Conservation (phyloP, 148 eudicot genomes). For the Chenopodium quinoa region DNA sequence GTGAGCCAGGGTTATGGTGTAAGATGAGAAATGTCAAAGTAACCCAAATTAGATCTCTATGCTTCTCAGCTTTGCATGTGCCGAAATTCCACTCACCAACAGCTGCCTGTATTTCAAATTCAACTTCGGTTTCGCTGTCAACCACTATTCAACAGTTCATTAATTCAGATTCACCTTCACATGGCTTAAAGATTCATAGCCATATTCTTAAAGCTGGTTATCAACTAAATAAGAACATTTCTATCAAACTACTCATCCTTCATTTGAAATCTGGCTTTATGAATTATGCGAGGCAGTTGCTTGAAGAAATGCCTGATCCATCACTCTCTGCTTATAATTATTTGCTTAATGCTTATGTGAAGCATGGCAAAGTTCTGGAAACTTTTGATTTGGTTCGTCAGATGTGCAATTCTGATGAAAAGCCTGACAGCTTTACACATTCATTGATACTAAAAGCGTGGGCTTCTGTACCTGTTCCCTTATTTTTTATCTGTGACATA, state of each 20-base stretch:
- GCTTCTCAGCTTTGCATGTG: constrained; percentile 27
- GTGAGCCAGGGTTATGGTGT: constrained; percentile 3
- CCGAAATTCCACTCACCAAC: constrained; percentile 16
- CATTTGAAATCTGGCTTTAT: constrained; percentile 54
- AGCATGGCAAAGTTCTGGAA: constrained; percentile 37
- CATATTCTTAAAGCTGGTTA: constrained; percentile 70
- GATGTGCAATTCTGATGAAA: constrained; percentile 36
- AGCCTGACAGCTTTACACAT: constrained; percentile 73
- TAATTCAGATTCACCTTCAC: constrained; percentile 65
- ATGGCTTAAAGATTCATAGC: constrained; percentile 78
- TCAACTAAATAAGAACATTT: constrained; percentile 51
- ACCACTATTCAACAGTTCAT: constrained; percentile 56
- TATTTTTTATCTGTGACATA: constrained; percentile 20
- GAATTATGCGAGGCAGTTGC: constrained; percentile 59
- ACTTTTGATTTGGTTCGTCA: constrained; percentile 49
- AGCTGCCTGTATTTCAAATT: constrained; percentile 24
- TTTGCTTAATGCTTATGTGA: constrained; percentile 68
- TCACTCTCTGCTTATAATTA: constrained; percentile 75
- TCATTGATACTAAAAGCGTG: constrained; percentile 80
- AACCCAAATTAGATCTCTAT: constrained; percentile 24
- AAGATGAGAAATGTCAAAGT: constrained; percentile 44
- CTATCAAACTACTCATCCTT: constrained; percentile 66
- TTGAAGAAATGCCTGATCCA: constrained; percentile 65
- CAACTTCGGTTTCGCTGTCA: constrained; percentile 39
- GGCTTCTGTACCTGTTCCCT: constrained; percentile 26